Conservation (phyloP, 2,329 filamentous ascomycete species). For the Alternaria viburni region DNA sequence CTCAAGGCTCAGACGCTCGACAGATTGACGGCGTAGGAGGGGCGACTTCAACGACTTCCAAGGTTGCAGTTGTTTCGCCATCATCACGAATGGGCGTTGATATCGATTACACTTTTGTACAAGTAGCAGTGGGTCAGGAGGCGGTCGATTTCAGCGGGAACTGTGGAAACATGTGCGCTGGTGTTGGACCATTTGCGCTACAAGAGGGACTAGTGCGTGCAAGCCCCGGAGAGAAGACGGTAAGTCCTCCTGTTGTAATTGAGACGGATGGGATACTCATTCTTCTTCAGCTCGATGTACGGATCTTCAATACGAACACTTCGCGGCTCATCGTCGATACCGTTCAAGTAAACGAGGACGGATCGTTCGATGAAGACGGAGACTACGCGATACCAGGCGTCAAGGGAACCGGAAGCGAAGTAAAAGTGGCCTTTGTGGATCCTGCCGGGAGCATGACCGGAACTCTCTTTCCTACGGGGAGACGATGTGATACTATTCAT, state of each 20-base stretch:
- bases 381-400: constrained; percentile 69
- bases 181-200: constrained; percentile 69
- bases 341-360: constrained; percentile 57
- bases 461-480: constrained; percentile 64
- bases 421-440: constrained; percentile 66
- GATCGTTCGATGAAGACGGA: constrained; percentile 52
- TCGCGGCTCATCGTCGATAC: constrained; percentile 63
- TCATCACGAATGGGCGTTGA: constrained; percentile 56
- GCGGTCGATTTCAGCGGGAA: constrained; percentile 72
- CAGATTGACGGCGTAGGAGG: constrained; percentile 76
- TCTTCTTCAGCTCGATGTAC: constrained; percentile 46
- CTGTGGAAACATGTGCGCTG: constrained; percentile 74
- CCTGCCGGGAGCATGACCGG: constrained; percentile 70
- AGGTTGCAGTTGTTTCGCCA: constrained; percentile 68
- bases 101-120: constrained; percentile 74
- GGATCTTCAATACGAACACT: constrained; percentile 75
- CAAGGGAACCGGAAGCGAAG: constrained; percentile 61
- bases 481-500: constrained; percentile 56
- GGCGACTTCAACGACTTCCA: constrained; percentile 71
- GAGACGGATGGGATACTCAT: not conserved
- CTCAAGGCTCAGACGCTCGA: constrained; percentile 68
- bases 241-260: constrained; percentile 1
- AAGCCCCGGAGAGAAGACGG: constrained; percentile 27
- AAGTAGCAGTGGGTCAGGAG: constrained; percentile 67
- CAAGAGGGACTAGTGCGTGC: constrained; percentile 58